phyloP scores from a whole-genome alignment of 306 rosid genomes.

The Cicer cuneatum region DNA sequence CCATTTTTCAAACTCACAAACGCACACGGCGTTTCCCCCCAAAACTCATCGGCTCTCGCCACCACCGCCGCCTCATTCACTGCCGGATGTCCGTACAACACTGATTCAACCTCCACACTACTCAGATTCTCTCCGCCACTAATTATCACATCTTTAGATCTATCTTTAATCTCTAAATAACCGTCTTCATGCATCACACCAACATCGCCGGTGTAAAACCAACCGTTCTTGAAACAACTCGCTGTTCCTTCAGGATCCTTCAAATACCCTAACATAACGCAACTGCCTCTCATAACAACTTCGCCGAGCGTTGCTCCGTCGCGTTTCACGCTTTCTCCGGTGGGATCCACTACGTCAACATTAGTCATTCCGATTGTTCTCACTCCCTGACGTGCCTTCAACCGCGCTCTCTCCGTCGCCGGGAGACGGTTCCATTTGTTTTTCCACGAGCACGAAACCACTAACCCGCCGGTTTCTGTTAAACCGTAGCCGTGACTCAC shows the following conservation, averaged over 20 bases:
- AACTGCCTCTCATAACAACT: constrained; percentile 58
- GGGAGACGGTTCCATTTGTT: constrained; percentile 62
- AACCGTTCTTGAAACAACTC: constrained; percentile 54
- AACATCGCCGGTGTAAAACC: constrained; percentile 79
- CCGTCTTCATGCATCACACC: constrained; percentile 79
- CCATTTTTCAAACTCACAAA: constrained; percentile 63
- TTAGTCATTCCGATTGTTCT: constrained; percentile 52
- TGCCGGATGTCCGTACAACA: constrained; percentile 58
- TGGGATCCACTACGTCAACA: constrained; percentile 57
- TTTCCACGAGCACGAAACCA: constrained; percentile 75
- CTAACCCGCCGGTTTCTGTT: constrained; percentile 60
- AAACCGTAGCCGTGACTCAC: constrained; percentile 74
- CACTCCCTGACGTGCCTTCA: constrained; percentile 81
- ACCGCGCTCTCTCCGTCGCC: constrained; percentile 62
- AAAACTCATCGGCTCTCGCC: constrained; percentile 65
- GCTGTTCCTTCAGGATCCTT: constrained; percentile 58
- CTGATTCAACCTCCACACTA: constrained; percentile 77
- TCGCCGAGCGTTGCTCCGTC: constrained; percentile 63
- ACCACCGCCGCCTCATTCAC: constrained; percentile 82
- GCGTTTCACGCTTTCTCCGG: constrained; percentile 49
- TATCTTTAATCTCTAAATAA: constrained; percentile 70
- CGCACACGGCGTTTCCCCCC: constrained; percentile 91
- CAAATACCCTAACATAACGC: constrained; percentile 67
- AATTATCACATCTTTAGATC: constrained; percentile 76
- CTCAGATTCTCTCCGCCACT: constrained; percentile 87